Evolutionary conservation across 75 land plant genomes (phyloP).

Genomic region (Larix kaempferi): DNA sequence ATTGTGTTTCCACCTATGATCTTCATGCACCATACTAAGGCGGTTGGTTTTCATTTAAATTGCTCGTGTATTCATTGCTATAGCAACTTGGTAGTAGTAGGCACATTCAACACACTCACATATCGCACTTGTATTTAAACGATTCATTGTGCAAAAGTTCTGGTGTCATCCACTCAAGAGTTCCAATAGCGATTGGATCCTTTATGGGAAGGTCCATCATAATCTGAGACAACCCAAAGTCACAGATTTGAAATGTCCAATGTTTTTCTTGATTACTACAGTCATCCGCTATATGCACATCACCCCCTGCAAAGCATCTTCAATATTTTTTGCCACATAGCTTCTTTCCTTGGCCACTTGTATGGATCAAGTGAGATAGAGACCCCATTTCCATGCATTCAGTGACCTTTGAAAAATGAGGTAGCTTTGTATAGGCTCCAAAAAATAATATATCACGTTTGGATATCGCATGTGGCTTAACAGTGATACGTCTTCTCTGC

Average conservation of each 20-base stretch:
- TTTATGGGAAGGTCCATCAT: conserved; percentile 50
- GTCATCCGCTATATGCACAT: conserved; percentile 97
- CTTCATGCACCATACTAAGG: no score
- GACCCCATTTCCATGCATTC: conserved; percentile 98
- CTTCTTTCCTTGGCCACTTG: conserved; percentile 77
- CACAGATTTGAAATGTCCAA: conserved; percentile 90
- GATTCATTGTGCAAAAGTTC: conserved; percentile 92
- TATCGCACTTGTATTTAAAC: conserved; percentile 92
- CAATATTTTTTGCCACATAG: conserved; percentile 83
- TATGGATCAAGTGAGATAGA: conserved; percentile 71
- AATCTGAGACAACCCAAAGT: conserved; percentile 88
- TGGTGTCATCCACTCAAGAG: conserved; percentile 99
- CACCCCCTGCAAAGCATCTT: conserved; percentile 92
- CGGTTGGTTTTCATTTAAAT: no score
- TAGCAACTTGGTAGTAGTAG: no score
- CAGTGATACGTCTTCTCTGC: no score
- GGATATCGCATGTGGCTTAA: no score
- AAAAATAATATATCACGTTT: no score
- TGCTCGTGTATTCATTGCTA: no score
- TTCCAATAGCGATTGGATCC: conserved; percentile 80
- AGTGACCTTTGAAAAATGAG: conserved; percentile 91
- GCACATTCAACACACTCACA: no score
- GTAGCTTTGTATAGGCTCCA: conserved; percentile 95
- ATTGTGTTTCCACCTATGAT: no score
- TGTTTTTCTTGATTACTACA: conserved; percentile 90